Conservation (phyloP, 2,329 filamentous ascomycete species). For the Ophiocordyceps sinensis region DNA sequence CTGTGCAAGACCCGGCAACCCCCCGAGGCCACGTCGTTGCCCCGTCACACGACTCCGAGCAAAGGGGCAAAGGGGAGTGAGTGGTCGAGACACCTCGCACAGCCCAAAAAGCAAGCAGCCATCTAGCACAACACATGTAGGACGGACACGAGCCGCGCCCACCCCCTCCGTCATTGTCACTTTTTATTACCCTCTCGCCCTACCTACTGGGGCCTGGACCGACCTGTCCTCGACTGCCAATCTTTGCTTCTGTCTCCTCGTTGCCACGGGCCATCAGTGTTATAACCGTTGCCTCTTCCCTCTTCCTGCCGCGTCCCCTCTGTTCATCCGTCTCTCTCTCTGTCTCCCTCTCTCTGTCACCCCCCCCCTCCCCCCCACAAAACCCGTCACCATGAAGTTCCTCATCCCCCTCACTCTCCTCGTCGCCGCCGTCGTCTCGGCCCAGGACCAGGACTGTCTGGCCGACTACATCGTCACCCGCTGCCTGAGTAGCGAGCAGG, state of each 20-base stretch:
- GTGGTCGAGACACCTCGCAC: too few species aligned
- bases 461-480: slow-evolving; percentile 32
- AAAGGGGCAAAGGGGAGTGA: too few species aligned
- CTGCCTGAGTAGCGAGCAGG: slow-evolving; percentile 25
- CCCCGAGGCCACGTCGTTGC: too few species aligned
- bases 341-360: background rate
- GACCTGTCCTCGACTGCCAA: too few species aligned
- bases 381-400: slow-evolving; percentile 28
- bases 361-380: background rate
- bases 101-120: too few species aligned
- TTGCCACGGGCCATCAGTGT: background rate
- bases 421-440: slow-evolving; percentile 18
- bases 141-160: too few species aligned
- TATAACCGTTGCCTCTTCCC: background rate
- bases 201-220: too few species aligned
- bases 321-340: background rate
- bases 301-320: background rate
- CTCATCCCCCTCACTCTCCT: slow-evolving; percentile 24
- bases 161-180: too few species aligned
- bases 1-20: too few species aligned
- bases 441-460: slow-evolving; percentile 20
- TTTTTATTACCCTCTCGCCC: too few species aligned
- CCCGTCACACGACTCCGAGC: too few species aligned
- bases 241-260: background rate
- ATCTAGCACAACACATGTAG: too few species aligned